phyloP scores from a whole-genome alignment of 371 early-diverging fungal species.

The Syncephalastrum monosporum region DNA sequence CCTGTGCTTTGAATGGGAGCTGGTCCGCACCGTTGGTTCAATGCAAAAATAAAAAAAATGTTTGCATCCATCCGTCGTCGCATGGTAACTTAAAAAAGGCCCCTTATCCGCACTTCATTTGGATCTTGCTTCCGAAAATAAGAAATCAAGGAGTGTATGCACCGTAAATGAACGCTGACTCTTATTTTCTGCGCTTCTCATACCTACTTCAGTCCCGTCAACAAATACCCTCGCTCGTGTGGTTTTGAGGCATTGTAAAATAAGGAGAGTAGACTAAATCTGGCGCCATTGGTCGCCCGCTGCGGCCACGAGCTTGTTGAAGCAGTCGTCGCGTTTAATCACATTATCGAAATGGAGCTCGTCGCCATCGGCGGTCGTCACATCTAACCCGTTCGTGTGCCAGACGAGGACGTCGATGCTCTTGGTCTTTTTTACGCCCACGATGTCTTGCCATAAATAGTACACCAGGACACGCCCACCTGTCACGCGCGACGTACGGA shows the following conservation, averaged over 20 bases:
- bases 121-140: neutral
- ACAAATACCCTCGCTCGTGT: neutral
- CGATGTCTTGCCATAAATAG: slow-evolving; percentile 30
- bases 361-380: slow-evolving; percentile 28
- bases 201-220: neutral
- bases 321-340: slow-evolving; percentile 39
- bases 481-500: slow-evolving; percentile 38
- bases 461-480: slow-evolving; percentile 34
- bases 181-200: neutral
- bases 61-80: too few species aligned
- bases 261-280: neutral
- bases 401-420: slow-evolving; percentile 34
- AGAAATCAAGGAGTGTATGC: neutral
- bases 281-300: slow-evolving; percentile 25
- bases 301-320: slow-evolving; percentile 33
- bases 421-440: slow-evolving; percentile 38
- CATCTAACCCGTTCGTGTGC: slow-evolving; percentile 36
- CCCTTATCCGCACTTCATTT: too few species aligned
- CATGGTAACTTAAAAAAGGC: too few species aligned
- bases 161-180: neutral
- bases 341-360: slow-evolving; percentile 39
- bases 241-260: too few species aligned
- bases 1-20: too few species aligned
- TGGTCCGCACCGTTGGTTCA: too few species aligned
- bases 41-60: too few species aligned